These are phyloP conservation scores for Clonostachys rosea DNA, from an alignment of 2,329 filamentous ascomycete species.

Conservation along the genomic window DNA sequence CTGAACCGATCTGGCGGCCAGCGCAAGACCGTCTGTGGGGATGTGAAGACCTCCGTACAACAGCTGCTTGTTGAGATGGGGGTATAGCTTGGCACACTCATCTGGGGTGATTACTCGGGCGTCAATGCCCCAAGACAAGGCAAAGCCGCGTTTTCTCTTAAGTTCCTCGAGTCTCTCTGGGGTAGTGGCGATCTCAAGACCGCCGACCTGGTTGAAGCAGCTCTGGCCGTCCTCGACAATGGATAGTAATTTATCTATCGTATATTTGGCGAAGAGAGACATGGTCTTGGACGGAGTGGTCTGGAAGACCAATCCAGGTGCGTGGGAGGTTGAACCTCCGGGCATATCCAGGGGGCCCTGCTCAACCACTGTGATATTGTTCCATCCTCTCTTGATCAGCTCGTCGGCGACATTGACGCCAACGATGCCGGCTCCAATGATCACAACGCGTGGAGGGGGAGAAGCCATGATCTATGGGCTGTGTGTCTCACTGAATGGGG, in stretches of 20 bases:
- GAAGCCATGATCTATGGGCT: too few species aligned
- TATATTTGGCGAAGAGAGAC: constrained; percentile 56
- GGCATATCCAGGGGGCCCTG: constrained; percentile 59
- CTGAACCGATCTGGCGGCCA: constrained; percentile 58
- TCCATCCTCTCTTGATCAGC: constrained; percentile 58
- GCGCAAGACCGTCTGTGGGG: constrained; percentile 54
- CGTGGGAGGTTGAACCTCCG: constrained; percentile 62
- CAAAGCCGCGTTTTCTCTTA: constrained; percentile 58
- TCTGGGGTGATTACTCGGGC: constrained; percentile 44
- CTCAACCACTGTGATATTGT: constrained; percentile 58
- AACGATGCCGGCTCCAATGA: constrained; percentile 61
- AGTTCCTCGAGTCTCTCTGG: constrained; percentile 53
- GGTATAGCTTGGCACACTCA: constrained; percentile 48
- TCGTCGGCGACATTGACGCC: constrained; percentile 61
- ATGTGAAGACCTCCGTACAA: constrained; percentile 57
- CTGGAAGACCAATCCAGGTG: constrained; percentile 60
- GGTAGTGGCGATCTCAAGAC: constrained; percentile 58
- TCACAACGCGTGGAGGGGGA: constrained; percentile 33
- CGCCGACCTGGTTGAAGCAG: constrained; percentile 61
- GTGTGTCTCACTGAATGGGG: too few species aligned
- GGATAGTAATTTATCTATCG: constrained; percentile 53
- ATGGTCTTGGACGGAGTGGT: constrained; percentile 54
- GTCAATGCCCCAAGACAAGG: constrained; percentile 56
- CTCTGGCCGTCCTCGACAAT: constrained; percentile 27
- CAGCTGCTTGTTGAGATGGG: constrained; percentile 44